Evolutionary conservation across 257 asterid genomes (phyloP).

Genomic region (Ocimum tenuiflorum): DNA sequence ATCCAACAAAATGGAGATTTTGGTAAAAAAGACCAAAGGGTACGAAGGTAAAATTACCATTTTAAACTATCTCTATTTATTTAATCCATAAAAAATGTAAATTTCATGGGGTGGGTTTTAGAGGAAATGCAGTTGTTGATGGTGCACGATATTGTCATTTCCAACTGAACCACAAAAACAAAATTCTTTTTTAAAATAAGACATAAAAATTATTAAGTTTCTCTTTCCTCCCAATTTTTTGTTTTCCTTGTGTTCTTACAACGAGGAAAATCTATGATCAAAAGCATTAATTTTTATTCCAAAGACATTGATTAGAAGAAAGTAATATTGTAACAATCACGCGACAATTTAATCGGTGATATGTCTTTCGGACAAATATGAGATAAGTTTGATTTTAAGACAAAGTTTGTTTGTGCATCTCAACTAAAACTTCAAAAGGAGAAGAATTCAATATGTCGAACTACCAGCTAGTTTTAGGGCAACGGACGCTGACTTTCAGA

Average conservation of each 20-base stretch:
- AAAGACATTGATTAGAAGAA: not conserved
- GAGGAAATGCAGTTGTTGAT: not conserved
- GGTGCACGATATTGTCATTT: not conserved
- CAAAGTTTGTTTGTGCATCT: no score
- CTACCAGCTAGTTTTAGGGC: constrained; percentile 29
- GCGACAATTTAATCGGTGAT: not conserved
- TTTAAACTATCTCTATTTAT: not conserved
- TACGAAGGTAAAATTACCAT: constrained; percentile 10
- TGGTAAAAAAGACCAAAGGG: not conserved
- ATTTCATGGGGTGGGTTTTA: constrained; percentile 34
- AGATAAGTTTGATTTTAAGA: not conserved
- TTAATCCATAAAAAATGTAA: constrained; percentile 22
- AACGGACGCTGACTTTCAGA: constrained; percentile 23
- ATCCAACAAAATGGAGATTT: not conserved
- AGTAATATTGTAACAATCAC: no score
- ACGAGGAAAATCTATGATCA: not conserved
- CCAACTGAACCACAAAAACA: constrained; percentile 31
- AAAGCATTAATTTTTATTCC: no score
- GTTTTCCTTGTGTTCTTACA: not conserved
- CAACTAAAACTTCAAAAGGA: not conserved
- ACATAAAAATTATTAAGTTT: not conserved
- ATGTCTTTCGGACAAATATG: not conserved
- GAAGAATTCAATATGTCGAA: constrained; percentile 24
- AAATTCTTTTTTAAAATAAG: no score
- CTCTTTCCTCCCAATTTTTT: not conserved